phyloP scores from a whole-genome alignment of 2,329 filamentous ascomycete genomes.

The Aspergillus flavus region DNA sequence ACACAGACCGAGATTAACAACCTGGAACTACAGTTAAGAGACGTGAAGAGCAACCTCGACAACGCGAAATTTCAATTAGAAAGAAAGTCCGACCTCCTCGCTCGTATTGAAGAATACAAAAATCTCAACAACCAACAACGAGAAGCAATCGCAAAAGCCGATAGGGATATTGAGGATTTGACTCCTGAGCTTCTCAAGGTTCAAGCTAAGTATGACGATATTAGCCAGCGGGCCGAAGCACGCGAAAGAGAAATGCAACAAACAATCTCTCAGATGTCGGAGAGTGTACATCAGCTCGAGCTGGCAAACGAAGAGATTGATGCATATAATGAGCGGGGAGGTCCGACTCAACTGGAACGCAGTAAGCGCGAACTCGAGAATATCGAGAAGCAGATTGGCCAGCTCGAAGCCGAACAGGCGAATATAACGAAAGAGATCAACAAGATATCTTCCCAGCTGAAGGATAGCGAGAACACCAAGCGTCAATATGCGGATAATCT shows the following conservation, averaged over 20 bases:
- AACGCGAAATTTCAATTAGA: constrained; percentile 74
- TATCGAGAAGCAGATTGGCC: constrained; percentile 67
- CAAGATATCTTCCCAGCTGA: constrained; percentile 73
- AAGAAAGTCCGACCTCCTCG: constrained; percentile 71
- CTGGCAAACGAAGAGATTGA: constrained; percentile 76
- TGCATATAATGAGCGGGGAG: constrained; percentile 75
- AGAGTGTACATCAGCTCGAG: constrained; percentile 75
- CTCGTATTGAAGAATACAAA: constrained; percentile 73
- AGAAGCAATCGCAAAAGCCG: constrained; percentile 68
- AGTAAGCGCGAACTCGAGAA: constrained; percentile 70
- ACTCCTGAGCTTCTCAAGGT: constrained; percentile 76
- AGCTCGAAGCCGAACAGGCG: constrained; percentile 68
- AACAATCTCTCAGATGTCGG: constrained; percentile 70
- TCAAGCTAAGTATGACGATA: constrained; percentile 75
- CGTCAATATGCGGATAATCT: constrained; percentile 89
- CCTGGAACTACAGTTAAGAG: constrained; percentile 76
- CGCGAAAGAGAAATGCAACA: constrained; percentile 73
- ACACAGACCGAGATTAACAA: constrained; percentile 67
- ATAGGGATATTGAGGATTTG: constrained; percentile 73
- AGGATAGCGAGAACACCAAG: constrained; percentile 79
- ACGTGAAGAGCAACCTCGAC: constrained; percentile 72
- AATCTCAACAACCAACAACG: constrained; percentile 69
- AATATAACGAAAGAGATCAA: constrained; percentile 72
- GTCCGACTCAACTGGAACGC: constrained; percentile 68
- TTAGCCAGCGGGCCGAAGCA: constrained; percentile 68